Base-by-base conservation (phyloP, 2,329 filamentous ascomycete genomes). In the Aspergillus tanneri region DNA sequence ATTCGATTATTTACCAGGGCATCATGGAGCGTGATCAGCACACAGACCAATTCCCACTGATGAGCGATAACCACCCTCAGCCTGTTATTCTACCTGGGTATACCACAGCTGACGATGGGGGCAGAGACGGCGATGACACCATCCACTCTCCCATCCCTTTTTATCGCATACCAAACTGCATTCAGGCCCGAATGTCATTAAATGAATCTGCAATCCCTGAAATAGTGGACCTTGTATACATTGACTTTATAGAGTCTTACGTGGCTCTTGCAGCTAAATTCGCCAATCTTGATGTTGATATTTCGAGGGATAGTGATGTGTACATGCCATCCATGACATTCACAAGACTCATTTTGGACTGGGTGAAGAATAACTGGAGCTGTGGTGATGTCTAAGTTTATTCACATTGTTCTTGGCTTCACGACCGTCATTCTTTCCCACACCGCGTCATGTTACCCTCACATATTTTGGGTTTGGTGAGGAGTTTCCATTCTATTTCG, bases 181-280 rank as follows among this genome's bases (percentile, higher is more conserved):
- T 99, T 48, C 86, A 92, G 66, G 75, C 86, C 1, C 87, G 57
- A 75, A 70, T 95, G 16, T 49, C 54, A 12, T 30, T 53, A 14
- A 55, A 65, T 16, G 55, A 65, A 6, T 72, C 66, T 0, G 63
- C 65, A 5, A 74, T 81, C 12, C 88, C 89, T 0, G 81, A 87
- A 43, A 85, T 71, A 0, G 90, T 99, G 1, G 92, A 97, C 66
- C 67, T 99, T 6, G 84, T 96, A 11, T 99, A 95, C 64, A 82
- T 95, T 49, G 90, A 95, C 65, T 99, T 96, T 67, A 84, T 97
- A 27, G 81, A 93, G 69, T 84, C 84, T 8, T 95, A 87, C 80
- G 74, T 97, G 30, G 69, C 95, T 14, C 72, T 86, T 9, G 90
- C 90, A 2, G 73, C 96, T 52, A 83, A 84, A 50, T 83, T 79